Base-by-base conservation (phyloP, 306 rosid species). In the Prinsepia uniflora region DNA sequence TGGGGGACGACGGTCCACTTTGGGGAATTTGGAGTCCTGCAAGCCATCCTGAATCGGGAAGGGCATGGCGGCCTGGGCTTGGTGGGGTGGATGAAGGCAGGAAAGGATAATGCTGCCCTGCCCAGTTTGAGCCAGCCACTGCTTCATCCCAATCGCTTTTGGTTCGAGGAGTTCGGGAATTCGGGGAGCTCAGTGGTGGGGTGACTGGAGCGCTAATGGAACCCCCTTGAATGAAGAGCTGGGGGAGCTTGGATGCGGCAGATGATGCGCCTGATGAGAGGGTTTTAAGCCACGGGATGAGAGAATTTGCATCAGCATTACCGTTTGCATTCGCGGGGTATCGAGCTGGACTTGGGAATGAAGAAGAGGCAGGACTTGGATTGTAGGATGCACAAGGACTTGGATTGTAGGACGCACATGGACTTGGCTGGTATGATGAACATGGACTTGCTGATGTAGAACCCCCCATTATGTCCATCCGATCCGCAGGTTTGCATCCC, bases 131-230 rank as follows among this genome's bases (percentile, higher is more conserved):
- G 20, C 72, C 78, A 24, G 63, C 72, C 43, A 77, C 68, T 17
- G 84, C 79, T 60, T 80, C 86, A 46, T 82, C 86, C 90, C 90
- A 86, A 44, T 78, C 89, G 36, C 80, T 67, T 50, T 78, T 83
- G 61, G 68, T 72, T 24, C 89, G 73, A 20, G 89, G 85, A 66
- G 84, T 83, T 59, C 87, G 76, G 10, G 84, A 77, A 8, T 85
- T 86, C 67, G 90, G 90, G 54, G 90, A 86, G 83, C 90, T 86
- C 45, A 84, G 75, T 1, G 90, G 90, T 36, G 90, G 90, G 59
- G 87, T 86, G 63, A 86, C 90, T 5, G 90, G 90, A 7, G 90
- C 90, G 74, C 90, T 86, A 49, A 86, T 77, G 67, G 90, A 86
- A 63, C 90, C 85, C 40, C 85, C 67, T 36, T 81, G 85, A 52